Percentiles rank a stretch among this genome's conserved stretches.
Evolutionary conservation across 1,284 basidiomycete species (phyloP).

Genomic region (Inonotus hispidus): DNA sequence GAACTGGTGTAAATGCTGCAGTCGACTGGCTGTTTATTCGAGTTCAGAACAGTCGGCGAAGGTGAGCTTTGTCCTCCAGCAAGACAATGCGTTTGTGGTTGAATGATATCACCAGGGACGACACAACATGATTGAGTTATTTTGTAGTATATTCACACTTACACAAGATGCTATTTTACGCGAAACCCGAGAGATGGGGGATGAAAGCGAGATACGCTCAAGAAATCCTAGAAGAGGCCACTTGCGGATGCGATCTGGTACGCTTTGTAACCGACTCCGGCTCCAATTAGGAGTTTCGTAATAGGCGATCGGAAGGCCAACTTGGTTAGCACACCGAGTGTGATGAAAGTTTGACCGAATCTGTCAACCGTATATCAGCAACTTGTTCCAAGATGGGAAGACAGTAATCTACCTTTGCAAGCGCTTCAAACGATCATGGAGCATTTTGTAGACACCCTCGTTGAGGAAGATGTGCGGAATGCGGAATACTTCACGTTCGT

Average conservation of each 20-base stretch:
- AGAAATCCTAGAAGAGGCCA: background rate
- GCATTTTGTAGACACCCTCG: conserved; percentile 45
- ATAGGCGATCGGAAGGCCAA: conserved; percentile 1
- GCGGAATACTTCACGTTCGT: conserved; percentile 44
- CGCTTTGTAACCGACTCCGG: conserved; percentile 5
- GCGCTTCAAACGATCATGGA: conserved; percentile 38
- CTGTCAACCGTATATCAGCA: background rate
- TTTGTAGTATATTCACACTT: background rate
- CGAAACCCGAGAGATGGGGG: background rate
- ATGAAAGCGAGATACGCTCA: background rate
- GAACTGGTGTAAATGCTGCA: conserved; percentile 84
- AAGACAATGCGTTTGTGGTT: background rate
- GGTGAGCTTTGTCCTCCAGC: conserved; percentile 13
- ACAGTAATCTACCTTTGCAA: conserved; percentile 27
- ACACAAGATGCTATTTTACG: background rate
- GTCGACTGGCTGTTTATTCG: conserved; percentile 92
- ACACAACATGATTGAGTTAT: background rate
- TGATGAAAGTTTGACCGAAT: conserved; percentile 1
- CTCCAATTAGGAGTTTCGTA: conserved; percentile 5
- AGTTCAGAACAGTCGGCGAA: conserved; percentile 80
- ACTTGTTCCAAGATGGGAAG: background rate
- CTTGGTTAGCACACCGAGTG: conserved; percentile 1
- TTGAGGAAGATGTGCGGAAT: conserved; percentile 42
- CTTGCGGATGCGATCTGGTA: conserved; percentile 4
- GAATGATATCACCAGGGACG: background rate